phyloP scores from a whole-genome alignment of 192 early-diverging fungal species.

The Dissophora globulifera region DNA sequence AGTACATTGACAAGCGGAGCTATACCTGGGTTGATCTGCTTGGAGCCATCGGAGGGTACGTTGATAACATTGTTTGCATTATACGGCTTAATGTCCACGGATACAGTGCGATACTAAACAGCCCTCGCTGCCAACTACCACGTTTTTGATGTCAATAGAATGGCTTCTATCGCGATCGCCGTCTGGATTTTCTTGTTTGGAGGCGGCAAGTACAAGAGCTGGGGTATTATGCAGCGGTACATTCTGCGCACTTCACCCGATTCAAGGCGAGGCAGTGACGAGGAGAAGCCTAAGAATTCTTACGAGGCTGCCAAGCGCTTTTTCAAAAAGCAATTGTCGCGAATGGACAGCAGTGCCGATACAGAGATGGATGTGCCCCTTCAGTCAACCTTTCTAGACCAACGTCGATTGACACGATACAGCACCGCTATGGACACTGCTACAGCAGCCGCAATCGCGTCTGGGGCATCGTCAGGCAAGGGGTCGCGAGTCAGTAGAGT shows the following conservation, averaged over 20 bases:
- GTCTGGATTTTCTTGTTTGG: constrained; percentile 53
- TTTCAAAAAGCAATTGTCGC: constrained; percentile 3
- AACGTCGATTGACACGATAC: constrained; percentile 2
- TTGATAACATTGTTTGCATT: no score
- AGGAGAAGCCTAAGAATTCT: background rate
- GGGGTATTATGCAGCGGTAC: constrained; percentile 52
- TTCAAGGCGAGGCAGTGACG: constrained; percentile 5
- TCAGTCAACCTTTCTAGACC: constrained; percentile 6
- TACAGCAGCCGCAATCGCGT: background rate
- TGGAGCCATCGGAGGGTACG: constrained; percentile 48
- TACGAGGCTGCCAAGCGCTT: background rate
- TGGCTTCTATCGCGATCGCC: constrained; percentile 42
- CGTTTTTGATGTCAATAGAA: constrained; percentile 13
- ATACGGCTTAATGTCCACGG: no score
- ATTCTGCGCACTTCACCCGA: constrained; percentile 46
- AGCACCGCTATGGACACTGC: constrained; percentile 16
- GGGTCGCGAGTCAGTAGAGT: background rate
- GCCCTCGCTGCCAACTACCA: background rate
- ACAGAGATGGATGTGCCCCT: constrained; percentile 31
- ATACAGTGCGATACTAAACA: no score
- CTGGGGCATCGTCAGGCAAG: background rate
- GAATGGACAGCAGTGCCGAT: constrained; percentile 22
- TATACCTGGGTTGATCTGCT: constrained; percentile 50
- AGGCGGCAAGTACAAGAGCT: constrained; percentile 51
- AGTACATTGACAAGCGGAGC: constrained; percentile 33